phyloP scores from a whole-genome alignment of 352 stramenopile genomes.

The Blastocystis sp. region DNA sequence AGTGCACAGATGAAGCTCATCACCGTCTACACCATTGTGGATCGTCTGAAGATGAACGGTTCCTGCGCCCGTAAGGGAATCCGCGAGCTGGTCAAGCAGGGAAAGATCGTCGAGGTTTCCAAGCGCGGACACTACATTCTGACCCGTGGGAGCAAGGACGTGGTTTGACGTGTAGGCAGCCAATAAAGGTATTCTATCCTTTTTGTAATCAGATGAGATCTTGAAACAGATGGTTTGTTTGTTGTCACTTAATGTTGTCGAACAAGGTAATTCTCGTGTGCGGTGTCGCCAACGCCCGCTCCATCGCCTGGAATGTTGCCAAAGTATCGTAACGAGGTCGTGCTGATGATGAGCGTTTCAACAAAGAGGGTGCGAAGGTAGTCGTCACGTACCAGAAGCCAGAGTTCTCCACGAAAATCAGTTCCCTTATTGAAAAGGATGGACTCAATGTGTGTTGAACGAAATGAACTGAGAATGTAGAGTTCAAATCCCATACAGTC shows the following conservation, averaged over 20 bases:
- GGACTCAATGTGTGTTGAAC: neutral
- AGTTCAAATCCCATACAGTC: neutral
- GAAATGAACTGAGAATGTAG: neutral
- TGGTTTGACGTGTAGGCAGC: neutral
- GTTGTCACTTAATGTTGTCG: conserved; percentile 9
- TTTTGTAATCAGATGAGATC: neutral
- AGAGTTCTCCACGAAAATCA: neutral
- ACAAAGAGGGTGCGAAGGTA: neutral
- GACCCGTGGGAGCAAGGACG: neutral
- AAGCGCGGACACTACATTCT: conserved; percentile 51
- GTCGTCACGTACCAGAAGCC: conserved; percentile 25
- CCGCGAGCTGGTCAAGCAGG: conserved; percentile 51
- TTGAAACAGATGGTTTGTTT: conserved; percentile 8
- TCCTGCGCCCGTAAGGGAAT: conserved; percentile 54
- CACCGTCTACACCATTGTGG: conserved; percentile 54
- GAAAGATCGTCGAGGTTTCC: conserved; percentile 50
- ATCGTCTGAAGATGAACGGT: conserved; percentile 58
- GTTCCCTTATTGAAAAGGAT: neutral
- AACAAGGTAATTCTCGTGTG: conserved; percentile 32
- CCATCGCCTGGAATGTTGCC: conserved; percentile 26
- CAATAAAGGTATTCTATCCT: neutral
- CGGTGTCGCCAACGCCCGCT: neutral
- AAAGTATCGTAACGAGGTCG: neutral
- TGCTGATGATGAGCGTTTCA: neutral
- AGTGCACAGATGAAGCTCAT: conserved; percentile 51